Evolutionary conservation across 83 land plant species (phyloP).

Genomic region (Picea abies): DNA sequence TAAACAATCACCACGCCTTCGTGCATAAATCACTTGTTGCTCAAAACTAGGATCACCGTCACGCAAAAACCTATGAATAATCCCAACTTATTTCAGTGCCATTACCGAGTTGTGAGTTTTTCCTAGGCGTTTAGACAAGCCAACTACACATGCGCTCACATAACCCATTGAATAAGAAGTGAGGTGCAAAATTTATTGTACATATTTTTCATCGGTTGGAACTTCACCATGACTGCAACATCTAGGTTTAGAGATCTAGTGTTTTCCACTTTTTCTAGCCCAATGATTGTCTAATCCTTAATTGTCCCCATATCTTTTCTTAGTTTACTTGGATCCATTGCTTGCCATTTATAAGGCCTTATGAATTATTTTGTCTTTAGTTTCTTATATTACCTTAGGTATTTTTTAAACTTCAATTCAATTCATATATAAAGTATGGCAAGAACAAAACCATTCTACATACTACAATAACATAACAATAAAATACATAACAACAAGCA

Average conservation of each 20-base stretch:
- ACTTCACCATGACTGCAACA: constrained; percentile 57
- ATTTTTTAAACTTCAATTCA: too few species aligned
- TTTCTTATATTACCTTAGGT: too few species aligned
- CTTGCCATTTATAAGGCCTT: too few species aligned
- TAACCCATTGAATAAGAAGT: constrained; percentile 49
- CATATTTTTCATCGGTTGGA: constrained; percentile 49
- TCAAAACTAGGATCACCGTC: constrained; percentile 62
- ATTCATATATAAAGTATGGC: too few species aligned
- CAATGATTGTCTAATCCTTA: constrained; percentile 64
- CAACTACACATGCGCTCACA: constrained; percentile 44
- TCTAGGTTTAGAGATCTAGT: constrained; percentile 50
- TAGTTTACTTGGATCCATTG: constrained; percentile 21
- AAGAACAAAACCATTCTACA: too few species aligned
- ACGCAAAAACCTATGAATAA: constrained; percentile 46
- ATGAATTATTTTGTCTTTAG: too few species aligned
- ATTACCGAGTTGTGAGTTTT: constrained; percentile 69
- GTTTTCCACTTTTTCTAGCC: constrained; percentile 50
- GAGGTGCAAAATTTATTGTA: constrained; percentile 50
- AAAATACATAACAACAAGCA: too few species aligned
- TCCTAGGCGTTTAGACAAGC: constrained; percentile 36
- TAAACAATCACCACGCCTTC: constrained; percentile 37
- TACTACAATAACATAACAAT: too few species aligned
- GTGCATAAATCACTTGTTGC: constrained; percentile 31
- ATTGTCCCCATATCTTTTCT: constrained; percentile 54
- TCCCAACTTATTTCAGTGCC: constrained; percentile 54